phyloP scores from a whole-genome alignment of 345 rosid genomes.

The Gossypium turneri region DNA sequence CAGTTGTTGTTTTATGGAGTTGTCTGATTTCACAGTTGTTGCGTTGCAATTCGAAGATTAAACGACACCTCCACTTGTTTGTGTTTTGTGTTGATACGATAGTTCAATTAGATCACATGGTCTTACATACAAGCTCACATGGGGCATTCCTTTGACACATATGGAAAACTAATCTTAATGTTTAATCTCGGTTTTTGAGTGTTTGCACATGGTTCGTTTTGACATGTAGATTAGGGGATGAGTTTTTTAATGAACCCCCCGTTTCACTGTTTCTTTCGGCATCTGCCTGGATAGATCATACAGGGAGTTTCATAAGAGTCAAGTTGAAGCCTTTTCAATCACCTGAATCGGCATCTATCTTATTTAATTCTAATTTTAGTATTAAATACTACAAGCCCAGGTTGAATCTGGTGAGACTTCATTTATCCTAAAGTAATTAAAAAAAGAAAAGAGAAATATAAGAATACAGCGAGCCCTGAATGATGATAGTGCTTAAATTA shows the following conservation, averaged over 20 bases:
- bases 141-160: constrained; percentile 17
- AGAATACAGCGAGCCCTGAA: too few relatives aligned
- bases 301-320: neutral
- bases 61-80: neutral
- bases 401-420: neutral
- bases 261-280: neutral
- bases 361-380: neutral
- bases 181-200: neutral
- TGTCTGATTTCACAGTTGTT: constrained; percentile 3
- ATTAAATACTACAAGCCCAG: neutral
- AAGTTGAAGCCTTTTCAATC: neutral
- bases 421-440: neutral
- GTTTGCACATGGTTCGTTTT: constrained; percentile 11
- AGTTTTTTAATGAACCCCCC: neutral
- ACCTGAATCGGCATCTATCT: neutral
- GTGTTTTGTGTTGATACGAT: constrained; percentile 6
- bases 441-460: too few relatives aligned
- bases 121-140: neutral
- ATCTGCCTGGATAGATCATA: neutral
- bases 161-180: neutral
- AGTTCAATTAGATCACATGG: constrained; percentile 19
- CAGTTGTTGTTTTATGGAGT: constrained; percentile 1
- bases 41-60: constrained; percentile 12
- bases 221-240: constrained; percentile 8
- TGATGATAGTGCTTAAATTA: neutral